Evolutionary conservation across 129 eudicot genomes (phyloP).

Genomic region (Oenanthe sinensis): DNA sequence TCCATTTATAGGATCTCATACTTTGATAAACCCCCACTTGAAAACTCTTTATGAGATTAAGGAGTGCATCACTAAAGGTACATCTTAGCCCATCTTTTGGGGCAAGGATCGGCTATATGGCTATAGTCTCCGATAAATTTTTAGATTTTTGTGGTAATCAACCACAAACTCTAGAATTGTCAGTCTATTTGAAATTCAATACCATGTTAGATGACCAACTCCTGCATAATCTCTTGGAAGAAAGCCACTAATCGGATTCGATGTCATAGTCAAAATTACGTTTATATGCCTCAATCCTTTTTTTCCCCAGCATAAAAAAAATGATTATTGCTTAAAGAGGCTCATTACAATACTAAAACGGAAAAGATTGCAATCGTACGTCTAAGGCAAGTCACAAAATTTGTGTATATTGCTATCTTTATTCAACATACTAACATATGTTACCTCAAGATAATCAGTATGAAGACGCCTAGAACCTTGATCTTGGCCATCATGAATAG

Average conservation of each 20-base stretch:
- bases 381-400: too few relatives aligned
- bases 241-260: not conserved
- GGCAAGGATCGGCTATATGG: not conserved
- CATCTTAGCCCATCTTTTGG: not conserved
- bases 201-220: not conserved
- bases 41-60: not conserved
- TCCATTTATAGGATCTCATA: not conserved
- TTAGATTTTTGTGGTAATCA: not conserved
- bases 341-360: not conserved
- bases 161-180: not conserved
- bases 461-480: slow-evolving; percentile 44
- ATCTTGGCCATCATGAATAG: slow-evolving; percentile 42
- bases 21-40: not conserved
- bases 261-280: not conserved
- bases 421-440: not conserved
- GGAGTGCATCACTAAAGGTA: not conserved
- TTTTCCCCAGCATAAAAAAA: not conserved
- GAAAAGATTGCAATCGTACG: not conserved
- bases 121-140: not conserved
- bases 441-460: slow-evolving; percentile 83
- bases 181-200: not conserved
- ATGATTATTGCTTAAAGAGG: not conserved
- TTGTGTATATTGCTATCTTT: not conserved
- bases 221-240: not conserved
- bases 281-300: not conserved